Evolutionary conservation across 2,329 filamentous ascomycete species (phyloP).

Genomic region (Colletotrichum sp.): DNA sequence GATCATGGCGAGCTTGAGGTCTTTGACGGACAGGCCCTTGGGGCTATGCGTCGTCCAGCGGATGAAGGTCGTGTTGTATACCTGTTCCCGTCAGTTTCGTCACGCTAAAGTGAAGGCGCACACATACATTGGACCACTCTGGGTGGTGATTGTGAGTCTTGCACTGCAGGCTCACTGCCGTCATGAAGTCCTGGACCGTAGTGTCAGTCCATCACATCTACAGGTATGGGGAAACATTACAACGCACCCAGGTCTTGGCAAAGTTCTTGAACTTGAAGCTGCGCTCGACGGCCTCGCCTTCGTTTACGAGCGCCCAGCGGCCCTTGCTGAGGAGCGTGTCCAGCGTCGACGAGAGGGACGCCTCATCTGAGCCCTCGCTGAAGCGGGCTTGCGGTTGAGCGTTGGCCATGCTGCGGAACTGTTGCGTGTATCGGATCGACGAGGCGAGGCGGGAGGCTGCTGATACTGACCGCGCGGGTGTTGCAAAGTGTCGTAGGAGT

Average conservation of each 20-base stretch:
- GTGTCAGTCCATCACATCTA: not conserved
- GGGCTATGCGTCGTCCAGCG: constrained; percentile 77
- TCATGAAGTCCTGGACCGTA: constrained; percentile 73
- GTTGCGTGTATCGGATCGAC: not conserved
- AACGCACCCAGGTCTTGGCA: constrained; percentile 66
- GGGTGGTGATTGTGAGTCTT: constrained; percentile 74
- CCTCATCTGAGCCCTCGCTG: constrained; percentile 49
- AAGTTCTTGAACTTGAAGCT: constrained; percentile 70
- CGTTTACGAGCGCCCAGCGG: constrained; percentile 55
- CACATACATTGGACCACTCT: constrained; percentile 73
- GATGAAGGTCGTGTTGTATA: constrained; percentile 73
- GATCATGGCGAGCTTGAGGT: constrained; percentile 64
- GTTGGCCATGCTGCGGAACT: not conserved
- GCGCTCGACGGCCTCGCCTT: constrained; percentile 62
- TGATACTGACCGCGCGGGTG: not conserved
- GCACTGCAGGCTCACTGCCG: constrained; percentile 70
- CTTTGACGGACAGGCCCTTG: constrained; percentile 66
- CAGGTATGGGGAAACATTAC: not conserved
- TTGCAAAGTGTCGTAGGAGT: constrained; percentile 1
- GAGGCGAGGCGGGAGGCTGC: not conserved
- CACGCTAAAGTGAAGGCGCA: not conserved
- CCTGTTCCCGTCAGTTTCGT: constrained; percentile 42
- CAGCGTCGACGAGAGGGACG: constrained; percentile 36
- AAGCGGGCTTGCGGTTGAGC: constrained; percentile 34
- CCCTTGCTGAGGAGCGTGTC: constrained; percentile 38